These are phyloP conservation scores for Dryas octopetala DNA, from an alignment of 306 rosid genomes.

Conservation along the genomic window DNA sequence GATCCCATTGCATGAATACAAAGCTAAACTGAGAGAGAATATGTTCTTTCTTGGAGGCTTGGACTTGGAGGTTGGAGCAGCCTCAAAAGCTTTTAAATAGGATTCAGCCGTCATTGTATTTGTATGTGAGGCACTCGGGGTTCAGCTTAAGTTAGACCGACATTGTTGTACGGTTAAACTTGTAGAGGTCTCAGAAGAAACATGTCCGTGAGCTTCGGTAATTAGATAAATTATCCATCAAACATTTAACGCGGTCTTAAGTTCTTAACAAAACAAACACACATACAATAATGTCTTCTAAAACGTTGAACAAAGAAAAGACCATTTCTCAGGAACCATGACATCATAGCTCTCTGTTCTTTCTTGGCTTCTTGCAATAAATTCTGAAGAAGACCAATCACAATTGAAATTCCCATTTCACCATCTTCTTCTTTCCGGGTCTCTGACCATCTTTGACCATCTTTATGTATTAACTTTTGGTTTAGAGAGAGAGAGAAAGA, in stretches of 20 bases:
- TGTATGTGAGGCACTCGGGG: background rate
- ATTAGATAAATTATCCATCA: background rate
- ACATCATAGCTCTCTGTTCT: background rate
- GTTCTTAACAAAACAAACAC: background rate
- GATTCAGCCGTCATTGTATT: background rate
- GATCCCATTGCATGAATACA: no score
- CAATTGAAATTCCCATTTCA: background rate
- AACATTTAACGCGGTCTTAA: background rate
- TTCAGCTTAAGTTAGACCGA: background rate
- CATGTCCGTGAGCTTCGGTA: conserved; percentile 14
- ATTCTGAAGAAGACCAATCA: background rate
- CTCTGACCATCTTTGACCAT: conserved; percentile 5
- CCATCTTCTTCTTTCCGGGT: conserved; percentile 21
- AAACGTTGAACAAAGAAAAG: background rate
- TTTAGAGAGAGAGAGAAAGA: background rate
- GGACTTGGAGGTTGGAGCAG: no score
- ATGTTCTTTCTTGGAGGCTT: no score
- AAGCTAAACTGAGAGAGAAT: no score
- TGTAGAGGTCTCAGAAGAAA: background rate
- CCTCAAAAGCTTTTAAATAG: no score
- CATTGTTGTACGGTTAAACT: conserved; percentile 5
- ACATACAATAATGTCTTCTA: background rate
- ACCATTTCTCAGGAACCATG: background rate
- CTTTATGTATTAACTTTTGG: background rate
- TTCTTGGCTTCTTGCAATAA: background rate